Evolutionary conservation across 768 basidiomycete species (phyloP).

Genomic region (Amylocystis lapponica): DNA sequence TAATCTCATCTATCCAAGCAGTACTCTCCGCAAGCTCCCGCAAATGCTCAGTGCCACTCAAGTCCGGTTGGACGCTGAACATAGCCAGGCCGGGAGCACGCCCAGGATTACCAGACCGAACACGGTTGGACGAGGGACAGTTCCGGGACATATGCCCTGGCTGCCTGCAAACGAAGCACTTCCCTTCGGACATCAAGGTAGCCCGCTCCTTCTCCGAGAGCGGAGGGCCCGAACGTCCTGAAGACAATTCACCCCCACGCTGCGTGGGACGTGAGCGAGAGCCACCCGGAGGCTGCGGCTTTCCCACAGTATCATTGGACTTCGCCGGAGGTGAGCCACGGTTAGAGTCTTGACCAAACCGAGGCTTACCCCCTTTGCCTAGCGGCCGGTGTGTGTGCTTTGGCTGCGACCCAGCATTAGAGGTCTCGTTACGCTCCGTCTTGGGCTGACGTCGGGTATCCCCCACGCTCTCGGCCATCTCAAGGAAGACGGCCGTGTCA

Average conservation of each 20-base stretch:
- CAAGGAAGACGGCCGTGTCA: slow-evolving; percentile 3
- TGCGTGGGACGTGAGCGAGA: too few relatives aligned
- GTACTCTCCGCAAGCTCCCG: background rate
- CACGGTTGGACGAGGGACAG: background rate
- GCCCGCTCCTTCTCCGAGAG: background rate
- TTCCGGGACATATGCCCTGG: slow-evolving; percentile 3
- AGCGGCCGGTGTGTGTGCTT: too few relatives aligned
- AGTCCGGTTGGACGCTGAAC: slow-evolving; percentile 1
- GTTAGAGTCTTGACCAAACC: background rate
- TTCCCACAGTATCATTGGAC: too few relatives aligned
- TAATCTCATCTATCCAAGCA: background rate
- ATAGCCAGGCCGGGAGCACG: slow-evolving; percentile 1
- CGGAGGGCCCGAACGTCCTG: background rate
- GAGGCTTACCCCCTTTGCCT: background rate
- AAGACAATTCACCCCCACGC: too few relatives aligned
- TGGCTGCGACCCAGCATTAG: background rate
- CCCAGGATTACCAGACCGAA: background rate
- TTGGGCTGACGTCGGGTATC: background rate
- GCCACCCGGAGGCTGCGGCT: too few relatives aligned
- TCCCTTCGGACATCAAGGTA: background rate
- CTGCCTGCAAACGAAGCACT: slow-evolving; percentile 2
- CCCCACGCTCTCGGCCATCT: slow-evolving; percentile 1
- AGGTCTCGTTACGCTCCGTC: background rate
- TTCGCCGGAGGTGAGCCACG: too few relatives aligned
- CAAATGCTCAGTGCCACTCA: background rate